Evolutionary conservation across 805 yeast genomes (phyloP).

Genomic region (Tetrapisispora pingtungensis): DNA sequence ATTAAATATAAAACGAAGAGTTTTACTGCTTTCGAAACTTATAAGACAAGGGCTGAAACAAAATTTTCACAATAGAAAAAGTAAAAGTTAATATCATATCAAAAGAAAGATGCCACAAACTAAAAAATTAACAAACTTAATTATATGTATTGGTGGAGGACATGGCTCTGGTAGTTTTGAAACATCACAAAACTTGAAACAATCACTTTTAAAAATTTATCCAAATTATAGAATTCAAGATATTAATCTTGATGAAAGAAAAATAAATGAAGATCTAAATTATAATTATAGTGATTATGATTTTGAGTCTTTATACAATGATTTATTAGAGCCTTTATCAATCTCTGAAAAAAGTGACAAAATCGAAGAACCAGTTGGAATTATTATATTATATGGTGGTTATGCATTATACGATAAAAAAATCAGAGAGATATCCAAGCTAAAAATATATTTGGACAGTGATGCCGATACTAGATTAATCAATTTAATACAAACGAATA

Average conservation of each 20-base stretch:
- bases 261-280: conserved; percentile 8
- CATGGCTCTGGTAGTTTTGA: conserved; percentile 26
- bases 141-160: conserved; percentile 26
- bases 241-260: conserved; percentile 35
- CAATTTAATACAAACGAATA: conserved; percentile 47
- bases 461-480: conserved; percentile 79
- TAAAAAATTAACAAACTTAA: conserved; percentile 1
- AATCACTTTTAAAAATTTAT: conserved; percentile 20
- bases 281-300: conserved; percentile 27
- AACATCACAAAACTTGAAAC: conserved; percentile 31
- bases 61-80: too few relatives aligned
- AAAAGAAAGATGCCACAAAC: neutral
- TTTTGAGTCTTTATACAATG: conserved; percentile 21
- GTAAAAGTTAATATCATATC: too few relatives aligned
- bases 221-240: conserved; percentile 20
- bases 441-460: conserved; percentile 69
- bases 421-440: conserved; percentile 44
- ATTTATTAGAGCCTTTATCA: conserved; percentile 7
- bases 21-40: too few relatives aligned
- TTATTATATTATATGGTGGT: conserved; percentile 59
- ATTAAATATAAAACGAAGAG: too few relatives aligned
- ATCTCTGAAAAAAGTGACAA: conserved; percentile 8
- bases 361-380: conserved; percentile 6
- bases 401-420: conserved; percentile 64
- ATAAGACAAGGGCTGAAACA: too few relatives aligned